Base-by-base conservation (phyloP, 495 filamentous ascomycete species). In the Penicillium maclennaniae region DNA sequence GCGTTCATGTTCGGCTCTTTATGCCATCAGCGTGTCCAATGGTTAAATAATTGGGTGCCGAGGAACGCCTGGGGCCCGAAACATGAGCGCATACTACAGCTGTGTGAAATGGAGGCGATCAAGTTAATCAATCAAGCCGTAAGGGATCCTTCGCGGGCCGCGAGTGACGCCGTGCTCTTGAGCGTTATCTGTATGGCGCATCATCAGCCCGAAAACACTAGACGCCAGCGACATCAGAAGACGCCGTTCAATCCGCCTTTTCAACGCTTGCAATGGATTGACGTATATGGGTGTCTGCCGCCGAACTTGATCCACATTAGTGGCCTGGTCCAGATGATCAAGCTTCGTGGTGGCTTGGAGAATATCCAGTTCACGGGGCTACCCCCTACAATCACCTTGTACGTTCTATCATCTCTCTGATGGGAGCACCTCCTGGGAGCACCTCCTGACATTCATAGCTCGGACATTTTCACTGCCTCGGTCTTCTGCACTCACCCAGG, bases 151-250 rank as follows among this genome's bases (percentile, higher is more conserved):
- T 51, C 45, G 8, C 67, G 69, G 7, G 69, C 65, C 1, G 45
- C 67, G 2, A 68, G 62, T 17, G 71, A 76, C 56, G 67, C 67
- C 0, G 56, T 76, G 0, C 55, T 76, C 17, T 58, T 73, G 4
- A 72, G 70, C 31, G 71, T 76, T 0, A 65, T 74, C 16, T 72
- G 70, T 43, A 70, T 76, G 71, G 69, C 69, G 10, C 69, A 75
- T 54, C 71, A 72, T 52, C 60, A 58, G n/a, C 60, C 68, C 0
- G 56, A 66, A 10, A 52, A 66, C 10, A 47, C 45, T 15, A 28
- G 43, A 6, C 15, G 39, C 14, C 51, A 54, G 7, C 51, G 28
- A 6, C 45, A 59, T 50, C 51, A 47, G 20, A 56, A 27, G 15
- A 68, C 59, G 1, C 70, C 73, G 8, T 74, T 74, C 25, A 59